Conservation (phyloP, 1,284 basidiomycete genomes). For the Moesziomyces antarcticus region DNA sequence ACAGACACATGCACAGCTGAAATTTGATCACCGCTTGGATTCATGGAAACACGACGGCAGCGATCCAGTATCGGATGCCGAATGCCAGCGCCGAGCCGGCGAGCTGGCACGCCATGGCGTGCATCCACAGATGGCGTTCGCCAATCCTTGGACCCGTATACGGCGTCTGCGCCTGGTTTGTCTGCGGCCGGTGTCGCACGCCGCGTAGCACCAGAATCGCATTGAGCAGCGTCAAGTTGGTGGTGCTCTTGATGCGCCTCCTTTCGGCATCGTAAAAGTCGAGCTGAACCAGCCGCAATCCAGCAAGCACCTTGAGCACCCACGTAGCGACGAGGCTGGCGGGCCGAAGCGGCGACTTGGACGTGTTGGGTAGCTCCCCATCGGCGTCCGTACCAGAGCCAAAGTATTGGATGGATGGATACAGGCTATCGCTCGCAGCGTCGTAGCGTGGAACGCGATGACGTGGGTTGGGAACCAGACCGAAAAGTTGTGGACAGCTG, state of each 20-base stretch:
- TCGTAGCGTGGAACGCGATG: conserved; percentile 82
- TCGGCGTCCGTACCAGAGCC: neutral
- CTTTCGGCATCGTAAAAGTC: conserved; percentile 20
- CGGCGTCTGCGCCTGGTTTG: neutral
- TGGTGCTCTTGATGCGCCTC: conserved; percentile 43
- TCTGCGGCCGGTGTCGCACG: conserved; percentile 12
- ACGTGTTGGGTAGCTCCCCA: conserved; percentile 16
- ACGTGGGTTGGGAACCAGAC: conserved; percentile 89
- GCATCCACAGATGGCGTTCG: conserved; percentile 53
- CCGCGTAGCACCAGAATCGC: conserved; percentile 60
- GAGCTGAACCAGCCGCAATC: conserved; percentile 37
- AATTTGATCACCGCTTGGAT: too few species aligned
- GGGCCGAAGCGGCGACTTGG: conserved; percentile 7
- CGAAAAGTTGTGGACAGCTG: conserved; percentile 94
- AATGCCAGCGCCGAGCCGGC: conserved; percentile 57
- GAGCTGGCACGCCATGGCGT: conserved; percentile 57
- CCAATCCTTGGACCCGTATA: conserved; percentile 35
- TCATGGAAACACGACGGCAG: conserved; percentile 56
- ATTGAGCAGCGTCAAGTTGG: conserved; percentile 65
- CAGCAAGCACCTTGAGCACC: conserved; percentile 30
- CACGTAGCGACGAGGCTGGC: conserved; percentile 12
- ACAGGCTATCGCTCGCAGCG: conserved; percentile 20
- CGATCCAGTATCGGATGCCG: conserved; percentile 61
- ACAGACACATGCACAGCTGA: too few species aligned
- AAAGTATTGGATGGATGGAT: conserved; percentile 55